Percentiles rank a stretch among this genome's conserved stretches.
Conservation (phyloP, 2,329 filamentous ascomycete species). For the Trichoderma asperellum region DNA sequence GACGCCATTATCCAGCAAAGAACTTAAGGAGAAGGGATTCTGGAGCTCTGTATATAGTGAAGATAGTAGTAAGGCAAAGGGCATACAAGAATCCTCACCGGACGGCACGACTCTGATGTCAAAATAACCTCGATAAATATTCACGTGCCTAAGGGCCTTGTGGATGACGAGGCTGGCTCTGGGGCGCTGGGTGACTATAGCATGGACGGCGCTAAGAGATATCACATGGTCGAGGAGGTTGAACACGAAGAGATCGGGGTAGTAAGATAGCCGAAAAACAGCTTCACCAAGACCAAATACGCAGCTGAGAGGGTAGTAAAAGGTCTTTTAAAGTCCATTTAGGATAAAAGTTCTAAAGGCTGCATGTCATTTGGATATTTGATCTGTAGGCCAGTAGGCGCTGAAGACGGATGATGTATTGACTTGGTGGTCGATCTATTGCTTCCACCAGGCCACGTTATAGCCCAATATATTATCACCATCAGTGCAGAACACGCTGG, state of each 20-base stretch:
- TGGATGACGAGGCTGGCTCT: constrained; percentile 30
- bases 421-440: constrained; percentile 38
- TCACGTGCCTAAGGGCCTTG: constrained; percentile 54
- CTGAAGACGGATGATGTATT: constrained; percentile 40
- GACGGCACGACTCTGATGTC: constrained; percentile 56
- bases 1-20: not conserved
- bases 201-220: constrained; percentile 41
- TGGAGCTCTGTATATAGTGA: not conserved
- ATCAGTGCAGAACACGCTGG: too few relatives aligned
- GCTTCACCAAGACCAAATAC: constrained; percentile 34
- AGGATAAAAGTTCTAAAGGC: constrained; percentile 43
- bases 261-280: constrained; percentile 35
- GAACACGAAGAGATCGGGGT: constrained; percentile 49
- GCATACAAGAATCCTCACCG: constrained; percentile 22
- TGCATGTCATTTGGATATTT: constrained; percentile 45
- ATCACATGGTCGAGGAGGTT: constrained; percentile 52
- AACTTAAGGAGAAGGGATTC: not conserved
- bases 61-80: not conserved
- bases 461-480: too few relatives aligned
- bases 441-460: not conserved
- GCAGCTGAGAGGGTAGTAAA: constrained; percentile 37
- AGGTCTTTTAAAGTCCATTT: constrained; percentile 46
- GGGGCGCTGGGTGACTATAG: constrained; percentile 36
- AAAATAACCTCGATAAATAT: constrained; percentile 97
- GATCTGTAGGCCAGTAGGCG: constrained; percentile 36